Percentiles rank a stretch among this genome's conserved stretches.
Evolutionary conservation across 192 early-diverging fungal genomes (phyloP).

Genomic region (Allomyces arbusculus): DNA sequence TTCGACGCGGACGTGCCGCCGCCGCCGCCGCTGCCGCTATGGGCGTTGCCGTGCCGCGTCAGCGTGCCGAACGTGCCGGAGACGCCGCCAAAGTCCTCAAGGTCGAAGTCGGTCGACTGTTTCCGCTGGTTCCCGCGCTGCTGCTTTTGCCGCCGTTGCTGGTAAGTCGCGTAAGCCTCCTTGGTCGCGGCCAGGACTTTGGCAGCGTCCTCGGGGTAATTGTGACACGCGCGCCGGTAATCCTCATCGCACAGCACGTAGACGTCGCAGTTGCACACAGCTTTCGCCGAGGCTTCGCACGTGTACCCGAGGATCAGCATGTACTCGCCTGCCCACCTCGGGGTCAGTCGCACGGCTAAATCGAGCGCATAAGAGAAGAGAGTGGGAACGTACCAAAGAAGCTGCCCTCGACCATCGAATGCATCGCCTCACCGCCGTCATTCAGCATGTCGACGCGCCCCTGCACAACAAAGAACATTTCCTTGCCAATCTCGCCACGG

Average conservation of each 20-base stretch:
- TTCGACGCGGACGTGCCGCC: neutral
- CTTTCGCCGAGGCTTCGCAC: constrained; percentile 24
- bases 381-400: constrained; percentile 17
- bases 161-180: constrained; percentile 6
- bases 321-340: constrained; percentile 16
- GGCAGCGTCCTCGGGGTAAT: constrained; percentile 19
- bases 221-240: constrained; percentile 15
- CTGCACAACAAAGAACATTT: constrained; percentile 32
- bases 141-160: constrained; percentile 3
- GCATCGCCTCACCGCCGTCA: constrained; percentile 13
- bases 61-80: too few species aligned
- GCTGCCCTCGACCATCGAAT: constrained; percentile 24
- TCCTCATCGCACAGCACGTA: constrained; percentile 23
- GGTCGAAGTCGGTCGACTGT: neutral
- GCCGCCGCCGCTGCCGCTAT: too few species aligned
- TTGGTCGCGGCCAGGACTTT: constrained; percentile 14
- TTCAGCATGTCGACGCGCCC: constrained; percentile 27
- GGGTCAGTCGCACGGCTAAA: too few species aligned
- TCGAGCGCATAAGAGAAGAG: too few species aligned
- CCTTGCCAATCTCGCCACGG: constrained; percentile 19
- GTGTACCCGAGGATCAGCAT: constrained; percentile 20
- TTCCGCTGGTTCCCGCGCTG: neutral
- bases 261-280: constrained; percentile 30
- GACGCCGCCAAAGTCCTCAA: too few species aligned
- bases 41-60: neutral